A percentile compares a stretch with the other conserved stretches of the same genome.
Evolutionary conservation across 495 filamentous ascomycete species (phyloP).

Genomic region (Xylaria cubensis): DNA sequence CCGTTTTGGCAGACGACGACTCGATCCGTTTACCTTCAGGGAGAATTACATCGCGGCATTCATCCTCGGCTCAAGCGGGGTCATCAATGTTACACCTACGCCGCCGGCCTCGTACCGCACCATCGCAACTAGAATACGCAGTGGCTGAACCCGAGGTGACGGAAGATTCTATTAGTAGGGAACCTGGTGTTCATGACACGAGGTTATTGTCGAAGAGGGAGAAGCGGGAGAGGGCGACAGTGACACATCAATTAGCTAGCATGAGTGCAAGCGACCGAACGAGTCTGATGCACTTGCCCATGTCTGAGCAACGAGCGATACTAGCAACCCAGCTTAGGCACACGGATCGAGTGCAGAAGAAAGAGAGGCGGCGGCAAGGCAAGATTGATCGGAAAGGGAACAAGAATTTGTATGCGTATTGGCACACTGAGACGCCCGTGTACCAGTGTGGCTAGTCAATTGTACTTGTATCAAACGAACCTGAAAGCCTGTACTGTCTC

Average conservation of each 20-base stretch:
- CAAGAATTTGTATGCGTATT: constrained; percentile 36
- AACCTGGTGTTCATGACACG: neutral
- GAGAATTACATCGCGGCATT: constrained; percentile 34
- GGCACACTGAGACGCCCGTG: constrained; percentile 30
- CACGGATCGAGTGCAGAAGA: constrained; percentile 36
- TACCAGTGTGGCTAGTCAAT: constrained; percentile 31
- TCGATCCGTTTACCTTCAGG: constrained; percentile 38
- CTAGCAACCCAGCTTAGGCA: constrained; percentile 40
- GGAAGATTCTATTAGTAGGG: too few relatives aligned
- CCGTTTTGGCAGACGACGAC: constrained; percentile 27
- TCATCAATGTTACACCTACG: constrained; percentile 16
- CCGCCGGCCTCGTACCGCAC: constrained; percentile 25
- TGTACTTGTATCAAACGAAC: neutral
- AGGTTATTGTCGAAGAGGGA: constrained; percentile 29
- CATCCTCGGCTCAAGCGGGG: constrained; percentile 31
- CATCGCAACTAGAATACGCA: constrained; percentile 19
- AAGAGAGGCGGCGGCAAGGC: constrained; percentile 30
- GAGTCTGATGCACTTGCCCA: constrained; percentile 39
- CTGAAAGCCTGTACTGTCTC: too few relatives aligned
- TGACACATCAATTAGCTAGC: constrained; percentile 35
- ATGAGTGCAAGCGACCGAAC: constrained; percentile 40
- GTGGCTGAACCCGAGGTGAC: neutral
- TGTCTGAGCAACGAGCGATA: constrained; percentile 39
- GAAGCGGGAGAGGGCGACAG: constrained; percentile 31
- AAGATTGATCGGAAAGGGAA: constrained; percentile 39